Conservation (phyloP, 257 asterid species). For the Solanum corneliomulleri region DNA sequence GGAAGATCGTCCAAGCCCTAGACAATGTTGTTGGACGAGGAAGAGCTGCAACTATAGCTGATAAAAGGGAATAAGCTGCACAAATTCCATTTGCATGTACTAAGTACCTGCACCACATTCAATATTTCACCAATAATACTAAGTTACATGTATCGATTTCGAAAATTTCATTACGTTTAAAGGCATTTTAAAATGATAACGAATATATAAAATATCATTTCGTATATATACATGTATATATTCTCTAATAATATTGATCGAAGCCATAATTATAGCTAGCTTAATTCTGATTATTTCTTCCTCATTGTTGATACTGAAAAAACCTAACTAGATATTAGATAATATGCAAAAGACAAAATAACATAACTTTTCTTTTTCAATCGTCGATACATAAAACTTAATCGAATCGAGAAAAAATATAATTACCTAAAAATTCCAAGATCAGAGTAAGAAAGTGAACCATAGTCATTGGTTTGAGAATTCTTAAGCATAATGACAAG, state of each 20-base stretch:
- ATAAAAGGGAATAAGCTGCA: slow-evolving; percentile 77
- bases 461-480: slow-evolving; percentile 60
- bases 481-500: slow-evolving; percentile 78
- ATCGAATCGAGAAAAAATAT: neutral
- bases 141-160: neutral
- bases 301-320: neutral
- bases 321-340: neutral
- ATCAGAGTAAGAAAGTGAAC: slow-evolving; percentile 65
- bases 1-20: slow-evolving; percentile 71
- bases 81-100: slow-evolving; percentile 89
- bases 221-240: too few species aligned
- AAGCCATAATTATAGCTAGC: neutral
- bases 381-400: neutral
- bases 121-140: neutral
- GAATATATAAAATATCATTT: neutral
- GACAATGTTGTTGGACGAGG: slow-evolving; percentile 61
- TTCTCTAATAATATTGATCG: neutral
- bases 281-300: neutral
- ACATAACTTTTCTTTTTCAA: neutral
- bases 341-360: neutral
- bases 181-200: neutral
- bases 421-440: slow-evolving; percentile 63
- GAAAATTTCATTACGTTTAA: neutral
- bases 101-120: slow-evolving; percentile 27
- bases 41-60: slow-evolving; percentile 59